Conservation (phyloP, 2,329 filamentous ascomycete genomes). For the Penicillium sp. region DNA sequence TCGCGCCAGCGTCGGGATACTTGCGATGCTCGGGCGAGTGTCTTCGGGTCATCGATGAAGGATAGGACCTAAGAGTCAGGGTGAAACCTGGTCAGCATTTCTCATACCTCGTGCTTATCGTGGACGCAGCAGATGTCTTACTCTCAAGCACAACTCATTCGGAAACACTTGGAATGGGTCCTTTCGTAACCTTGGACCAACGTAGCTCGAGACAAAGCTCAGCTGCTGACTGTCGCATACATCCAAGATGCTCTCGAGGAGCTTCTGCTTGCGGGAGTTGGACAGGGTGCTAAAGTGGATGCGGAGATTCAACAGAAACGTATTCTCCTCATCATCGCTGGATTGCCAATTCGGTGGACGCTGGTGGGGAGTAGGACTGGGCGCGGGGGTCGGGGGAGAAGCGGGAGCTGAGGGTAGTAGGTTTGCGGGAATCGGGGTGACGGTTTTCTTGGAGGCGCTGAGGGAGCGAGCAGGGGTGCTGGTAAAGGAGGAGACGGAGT, state of each 20-base stretch:
- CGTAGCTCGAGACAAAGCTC: conserved; percentile 95
- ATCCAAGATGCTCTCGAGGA: conserved; percentile 87
- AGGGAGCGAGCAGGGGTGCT: conserved; percentile 31
- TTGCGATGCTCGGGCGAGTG: conserved; percentile 88
- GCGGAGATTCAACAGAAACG: conserved; percentile 78
- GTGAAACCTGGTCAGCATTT: neutral
- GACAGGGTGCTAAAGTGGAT: conserved; percentile 80
- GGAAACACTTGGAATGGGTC: conserved; percentile 93
- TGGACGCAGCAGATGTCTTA: conserved; percentile 53
- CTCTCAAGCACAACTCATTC: conserved; percentile 88
- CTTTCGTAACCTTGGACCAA: conserved; percentile 91
- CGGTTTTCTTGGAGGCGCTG: conserved; percentile 45
- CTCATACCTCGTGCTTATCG: neutral
- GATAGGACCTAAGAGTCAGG: conserved; percentile 77
- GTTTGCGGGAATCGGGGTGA: conserved; percentile 62
- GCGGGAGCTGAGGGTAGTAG: conserved; percentile 69
- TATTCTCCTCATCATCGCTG: conserved; percentile 72
- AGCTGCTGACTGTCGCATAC: conserved; percentile 94
- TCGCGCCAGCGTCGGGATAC: conserved; percentile 96
- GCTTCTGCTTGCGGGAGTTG: conserved; percentile 75
- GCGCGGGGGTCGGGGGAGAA: conserved; percentile 71
- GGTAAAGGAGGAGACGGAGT: conserved; percentile 27
- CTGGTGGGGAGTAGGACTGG: conserved; percentile 68
- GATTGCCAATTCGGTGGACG: conserved; percentile 59
- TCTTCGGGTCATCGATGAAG: conserved; percentile 96